These are phyloP conservation scores for Beta macrorhiza DNA, from an alignment of 179 eudicot species.

Conservation along the genomic window DNA sequence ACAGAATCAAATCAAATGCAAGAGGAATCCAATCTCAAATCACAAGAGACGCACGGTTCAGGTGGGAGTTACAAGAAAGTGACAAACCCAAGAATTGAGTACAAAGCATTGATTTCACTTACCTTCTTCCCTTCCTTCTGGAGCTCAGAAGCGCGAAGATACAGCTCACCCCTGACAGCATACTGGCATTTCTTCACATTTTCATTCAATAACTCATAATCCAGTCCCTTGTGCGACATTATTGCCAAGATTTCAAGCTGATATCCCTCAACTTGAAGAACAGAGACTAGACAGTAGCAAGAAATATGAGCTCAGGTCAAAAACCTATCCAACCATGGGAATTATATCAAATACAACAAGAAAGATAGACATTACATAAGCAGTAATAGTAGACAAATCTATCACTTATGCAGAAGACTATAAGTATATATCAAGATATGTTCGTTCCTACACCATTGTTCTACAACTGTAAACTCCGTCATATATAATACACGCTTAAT, in stretches of 20 bases:
- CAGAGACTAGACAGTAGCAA: slow-evolving; percentile 12
- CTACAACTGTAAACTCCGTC: not conserved
- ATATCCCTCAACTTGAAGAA: slow-evolving; percentile 25
- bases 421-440: not conserved
- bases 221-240: slow-evolving; percentile 74
- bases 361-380: not conserved
- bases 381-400: not conserved
- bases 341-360: not conserved
- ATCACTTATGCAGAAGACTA: not conserved
- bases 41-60: not conserved
- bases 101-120: not conserved
- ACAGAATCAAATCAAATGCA: not conserved
- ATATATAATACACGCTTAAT: not conserved
- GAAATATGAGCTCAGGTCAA: slow-evolving; percentile 23
- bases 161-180: slow-evolving; percentile 98
- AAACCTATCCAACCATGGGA: slow-evolving; percentile 22
- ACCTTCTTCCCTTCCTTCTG: slow-evolving; percentile 99
- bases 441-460: not conserved
- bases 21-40: not conserved
- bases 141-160: slow-evolving; percentile 98
- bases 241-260: slow-evolving; percentile 5
- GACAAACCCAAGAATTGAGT: not conserved
- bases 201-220: slow-evolving; percentile 78
- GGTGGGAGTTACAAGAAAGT: not conserved
- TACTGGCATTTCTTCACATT: slow-evolving; percentile 93